A percentile compares a stretch with the other conserved stretches of the same genome.
Conservation (phyloP, 208 protist species). For the Angomonas deanei region DNA sequence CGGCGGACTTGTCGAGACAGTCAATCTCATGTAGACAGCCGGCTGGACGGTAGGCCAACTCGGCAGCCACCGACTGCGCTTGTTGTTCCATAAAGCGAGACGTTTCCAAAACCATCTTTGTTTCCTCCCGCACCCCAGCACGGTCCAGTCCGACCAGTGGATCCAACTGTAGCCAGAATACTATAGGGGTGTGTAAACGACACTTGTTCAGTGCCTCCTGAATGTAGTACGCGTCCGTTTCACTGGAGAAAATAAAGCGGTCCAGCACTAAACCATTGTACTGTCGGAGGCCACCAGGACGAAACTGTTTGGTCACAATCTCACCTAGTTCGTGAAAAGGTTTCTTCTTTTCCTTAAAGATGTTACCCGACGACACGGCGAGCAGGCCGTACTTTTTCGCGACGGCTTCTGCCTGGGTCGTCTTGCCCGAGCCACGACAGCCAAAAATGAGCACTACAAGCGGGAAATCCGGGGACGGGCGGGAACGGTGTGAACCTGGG, state of each 20-base stretch:
- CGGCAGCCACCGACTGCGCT: conserved; percentile 47
- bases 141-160: conserved; percentile 49
- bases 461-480: conserved; percentile 22
- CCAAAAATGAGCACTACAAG: conserved; percentile 78
- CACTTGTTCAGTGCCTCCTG: conserved; percentile 46
- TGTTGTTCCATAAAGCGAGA: conserved; percentile 73
- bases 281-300: conserved; percentile 23
- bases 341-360: conserved; percentile 65
- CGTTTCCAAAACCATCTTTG: conserved; percentile 35
- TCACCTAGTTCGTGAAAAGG: conserved; percentile 65
- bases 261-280: conserved; percentile 83
- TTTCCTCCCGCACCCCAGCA: conserved; percentile 40
- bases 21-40: conserved; percentile 46
- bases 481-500: no score
- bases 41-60: conserved; percentile 55
- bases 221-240: conserved; percentile 83
- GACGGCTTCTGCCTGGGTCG: conserved; percentile 46
- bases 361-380: conserved; percentile 56
- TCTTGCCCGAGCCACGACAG: conserved; percentile 77
- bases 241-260: conserved; percentile 72
- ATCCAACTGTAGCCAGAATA: conserved; percentile 72
- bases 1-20: conserved; percentile 26
- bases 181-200: conserved; percentile 59
- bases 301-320: conserved; percentile 60
- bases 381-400: conserved; percentile 71